Conservation (phyloP, 1,284 basidiomycete genomes). For the Athelia psychrophila region DNA sequence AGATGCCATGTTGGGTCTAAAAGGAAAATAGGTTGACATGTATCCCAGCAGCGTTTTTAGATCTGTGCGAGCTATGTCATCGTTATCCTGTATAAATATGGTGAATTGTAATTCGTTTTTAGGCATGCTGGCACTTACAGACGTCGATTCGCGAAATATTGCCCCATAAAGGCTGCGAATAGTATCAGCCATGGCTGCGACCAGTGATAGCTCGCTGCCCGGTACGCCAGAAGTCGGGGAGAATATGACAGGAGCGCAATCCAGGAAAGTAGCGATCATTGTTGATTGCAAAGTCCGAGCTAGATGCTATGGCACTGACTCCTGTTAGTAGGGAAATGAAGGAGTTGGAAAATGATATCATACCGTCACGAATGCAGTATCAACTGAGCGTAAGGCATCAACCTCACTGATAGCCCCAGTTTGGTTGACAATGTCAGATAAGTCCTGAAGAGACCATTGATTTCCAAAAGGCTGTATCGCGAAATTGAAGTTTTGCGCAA, state of each 20-base stretch:
- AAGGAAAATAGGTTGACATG: slow-evolving; percentile 85
- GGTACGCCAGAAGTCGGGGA: slow-evolving; percentile 53
- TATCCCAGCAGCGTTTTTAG: slow-evolving; percentile 63
- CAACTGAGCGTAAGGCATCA: neutral
- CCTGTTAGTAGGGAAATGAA: slow-evolving; percentile 1
- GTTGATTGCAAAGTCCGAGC: slow-evolving; percentile 67
- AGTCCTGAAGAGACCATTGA: slow-evolving; percentile 36
- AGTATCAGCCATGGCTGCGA: slow-evolving; percentile 62
- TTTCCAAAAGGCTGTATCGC: slow-evolving; percentile 15
- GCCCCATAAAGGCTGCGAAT: slow-evolving; percentile 65
- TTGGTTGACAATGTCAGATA: slow-evolving; percentile 25
- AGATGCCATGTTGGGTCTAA: slow-evolving; percentile 38
- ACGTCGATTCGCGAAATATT: slow-evolving; percentile 39
- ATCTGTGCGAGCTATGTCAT: slow-evolving; percentile 34
- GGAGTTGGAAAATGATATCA: slow-evolving; percentile 1
- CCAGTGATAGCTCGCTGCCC: slow-evolving; percentile 62
- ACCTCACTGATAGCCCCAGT: neutral
- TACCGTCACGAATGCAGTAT: slow-evolving; percentile 5
- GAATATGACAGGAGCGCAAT: slow-evolving; percentile 81
- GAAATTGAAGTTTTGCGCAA: slow-evolving; percentile 15
- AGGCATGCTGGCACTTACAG: slow-evolving; percentile 11
- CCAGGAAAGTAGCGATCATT: slow-evolving; percentile 80
- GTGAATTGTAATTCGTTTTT: slow-evolving; percentile 1
- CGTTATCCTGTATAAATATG: slow-evolving; percentile 11
- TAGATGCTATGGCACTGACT: slow-evolving; percentile 31